Evolutionary conservation across 495 filamentous ascomycete genomes (phyloP).

Genomic region (Friedmanniomyces simplex): DNA sequence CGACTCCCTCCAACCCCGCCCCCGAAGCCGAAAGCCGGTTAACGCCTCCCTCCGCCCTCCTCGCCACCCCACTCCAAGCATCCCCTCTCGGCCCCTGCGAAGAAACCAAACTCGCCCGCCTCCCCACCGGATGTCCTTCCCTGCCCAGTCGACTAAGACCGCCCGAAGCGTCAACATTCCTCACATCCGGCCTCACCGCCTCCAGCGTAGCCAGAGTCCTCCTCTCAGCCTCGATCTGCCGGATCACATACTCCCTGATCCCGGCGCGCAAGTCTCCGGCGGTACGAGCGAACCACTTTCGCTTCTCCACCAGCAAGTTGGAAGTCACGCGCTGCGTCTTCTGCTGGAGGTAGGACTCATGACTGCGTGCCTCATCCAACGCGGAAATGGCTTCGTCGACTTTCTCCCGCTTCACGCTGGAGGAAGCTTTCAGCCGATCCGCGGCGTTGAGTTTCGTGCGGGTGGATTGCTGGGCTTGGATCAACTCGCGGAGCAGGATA

Average conservation of each 20-base stretch:
- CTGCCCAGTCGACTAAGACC: conserved; percentile 81
- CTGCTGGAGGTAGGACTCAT: conserved; percentile 66
- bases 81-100: conserved; percentile 94
- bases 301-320: conserved; percentile 79
- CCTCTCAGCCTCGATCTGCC: conserved; percentile 92
- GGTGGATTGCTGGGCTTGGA: conserved; percentile 74
- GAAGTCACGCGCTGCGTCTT: conserved; percentile 80
- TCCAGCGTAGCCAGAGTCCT: conserved; percentile 87
- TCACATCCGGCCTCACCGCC: conserved; percentile 81
- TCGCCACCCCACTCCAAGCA: conserved; percentile 89
- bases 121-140: conserved; percentile 66
- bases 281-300: conserved; percentile 84
- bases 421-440: conserved; percentile 74
- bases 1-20: conserved; percentile 47
- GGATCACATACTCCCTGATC: conserved; percentile 84
- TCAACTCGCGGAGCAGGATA: conserved; percentile 88
- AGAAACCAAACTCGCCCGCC: conserved; percentile 66
- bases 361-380: conserved; percentile 71
- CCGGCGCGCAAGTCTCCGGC: conserved; percentile 64
- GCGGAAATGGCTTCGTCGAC: conserved; percentile 89
- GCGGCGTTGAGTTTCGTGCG: conserved; percentile 70
- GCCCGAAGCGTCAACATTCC: conserved; percentile 80
- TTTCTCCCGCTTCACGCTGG: conserved; percentile 79
- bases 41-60: conserved; percentile 56
- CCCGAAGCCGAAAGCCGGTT: conserved; percentile 43